Percentiles rank a stretch among this genome's conserved stretches.
Evolutionary conservation across 805 yeast genomes (phyloP).

Genomic region (Grigorovia jiainica): DNA sequence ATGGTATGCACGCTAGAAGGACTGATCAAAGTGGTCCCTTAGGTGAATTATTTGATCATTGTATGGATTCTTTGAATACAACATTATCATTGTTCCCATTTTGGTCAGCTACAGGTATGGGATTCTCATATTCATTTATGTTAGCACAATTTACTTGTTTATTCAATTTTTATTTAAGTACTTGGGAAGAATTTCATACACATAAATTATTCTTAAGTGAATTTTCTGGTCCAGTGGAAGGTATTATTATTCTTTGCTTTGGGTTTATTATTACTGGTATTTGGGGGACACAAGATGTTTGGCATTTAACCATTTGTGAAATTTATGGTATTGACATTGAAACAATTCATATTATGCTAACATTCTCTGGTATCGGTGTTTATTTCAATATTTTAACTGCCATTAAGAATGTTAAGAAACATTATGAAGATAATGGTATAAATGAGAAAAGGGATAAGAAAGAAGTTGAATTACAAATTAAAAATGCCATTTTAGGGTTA

Average conservation of each 20-base stretch:
- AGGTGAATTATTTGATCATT: slow-evolving; percentile 92
- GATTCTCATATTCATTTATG: slow-evolving; percentile 52
- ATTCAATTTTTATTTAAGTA: slow-evolving; percentile 77
- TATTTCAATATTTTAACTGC: slow-evolving; percentile 65
- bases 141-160: slow-evolving; percentile 58
- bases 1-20: slow-evolving; percentile 90
- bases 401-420: slow-evolving; percentile 45
- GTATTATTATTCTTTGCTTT: slow-evolving; percentile 54
- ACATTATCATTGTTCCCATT: slow-evolving; percentile 70
- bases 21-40: slow-evolving; percentile 94
- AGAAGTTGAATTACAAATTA: slow-evolving; percentile 11
- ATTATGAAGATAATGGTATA: slow-evolving; percentile 32
- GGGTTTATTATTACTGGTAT: slow-evolving; percentile 56
- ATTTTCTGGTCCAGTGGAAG: slow-evolving; percentile 94
- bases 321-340: slow-evolving; percentile 27
- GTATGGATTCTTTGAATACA: slow-evolving; percentile 69
- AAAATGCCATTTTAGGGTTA: slow-evolving; percentile 43
- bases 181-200: slow-evolving; percentile 96
- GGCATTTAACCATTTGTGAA: slow-evolving; percentile 40
- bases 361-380: slow-evolving; percentile 48
- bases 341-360: slow-evolving; percentile 39
- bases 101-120: slow-evolving; percentile 67
- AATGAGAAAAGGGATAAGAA: slow-evolving; percentile 15
- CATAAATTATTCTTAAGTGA: slow-evolving; percentile 70
- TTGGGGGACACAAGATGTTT: slow-evolving; percentile 55